Evolutionary conservation across 164 flowering plant species (phyloP), one percentile per base, ranked within the genome.

Genomic region (Nymphaea colorata): DNA sequence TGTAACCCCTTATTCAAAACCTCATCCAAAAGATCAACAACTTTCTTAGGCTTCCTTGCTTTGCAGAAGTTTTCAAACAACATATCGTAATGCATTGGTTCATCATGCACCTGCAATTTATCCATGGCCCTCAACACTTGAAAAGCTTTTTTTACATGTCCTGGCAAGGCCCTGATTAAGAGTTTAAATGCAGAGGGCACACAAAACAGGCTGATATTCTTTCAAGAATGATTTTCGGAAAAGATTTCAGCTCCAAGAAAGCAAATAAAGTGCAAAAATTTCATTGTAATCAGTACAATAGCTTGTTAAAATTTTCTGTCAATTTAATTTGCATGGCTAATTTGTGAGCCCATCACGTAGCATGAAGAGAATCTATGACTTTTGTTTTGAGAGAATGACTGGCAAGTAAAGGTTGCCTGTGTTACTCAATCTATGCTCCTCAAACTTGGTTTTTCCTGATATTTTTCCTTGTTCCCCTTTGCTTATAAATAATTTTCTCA

Each of bases 161-260:
- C 90, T 12, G 79, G 73, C 60, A 85, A 87, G 14, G 91, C 86
- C 45, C 77, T 94, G 71, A 91, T 94, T 74, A 85, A 70, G 78
- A 83, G 75, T 75, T 92, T 94, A 41, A 88, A 81, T n/a, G 82
- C 80, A 63, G 91, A 88, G 99, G 99, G 18, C 87, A 94, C 79
- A 86, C 97, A 47, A 91, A 82, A 78, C 99, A 94, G 79, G 97
- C 99, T 2, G 99, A 94, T 82, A 80, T 84, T 42, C 85, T 94
- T 36, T 84, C 92, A 0, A 87, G 99, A 79, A 82, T 94, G 95
- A 67, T 87, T 44, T 70, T 14, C 79, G 81, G 60, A 77, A 77
- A 43, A 78, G 69, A 61, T 64, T 64, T 5, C 64, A 16, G 44
- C 66, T 55, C 62, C 67, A 84, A 81, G 78, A 85, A 84, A 70